phyloP scores from a whole-genome alignment of 169 alveolate species.

The Blepharisma undulans region DNA sequence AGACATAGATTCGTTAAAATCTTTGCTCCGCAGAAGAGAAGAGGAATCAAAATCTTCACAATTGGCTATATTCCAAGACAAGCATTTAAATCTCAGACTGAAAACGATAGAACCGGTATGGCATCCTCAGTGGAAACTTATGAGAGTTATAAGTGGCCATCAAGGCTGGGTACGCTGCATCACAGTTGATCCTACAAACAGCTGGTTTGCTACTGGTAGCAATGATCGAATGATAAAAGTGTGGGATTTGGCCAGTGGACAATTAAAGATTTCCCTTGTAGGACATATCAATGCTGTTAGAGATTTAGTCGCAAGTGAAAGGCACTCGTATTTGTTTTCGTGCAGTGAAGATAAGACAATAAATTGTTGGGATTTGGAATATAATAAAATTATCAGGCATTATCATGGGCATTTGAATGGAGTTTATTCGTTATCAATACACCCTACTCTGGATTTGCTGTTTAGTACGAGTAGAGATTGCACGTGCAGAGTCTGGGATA shows the following conservation, averaged over 20 bases:
- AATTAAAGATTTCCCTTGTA: slow-evolving; percentile 93
- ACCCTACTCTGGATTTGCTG: slow-evolving; percentile 95
- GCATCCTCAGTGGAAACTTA: slow-evolving; percentile 98
- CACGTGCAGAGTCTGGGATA: slow-evolving; percentile 98
- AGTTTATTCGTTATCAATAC: slow-evolving; percentile 94
- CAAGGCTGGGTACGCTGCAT: slow-evolving; percentile 98
- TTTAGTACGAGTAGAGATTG: slow-evolving; percentile 98
- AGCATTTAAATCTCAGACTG: not conserved
- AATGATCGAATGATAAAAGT: slow-evolving; percentile 96
- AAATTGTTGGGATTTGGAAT: slow-evolving; percentile 98
- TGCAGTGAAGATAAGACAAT: slow-evolving; percentile 97
- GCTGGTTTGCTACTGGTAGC: slow-evolving; percentile 96
- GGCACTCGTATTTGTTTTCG: slow-evolving; percentile 97
- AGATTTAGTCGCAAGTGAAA: slow-evolving; percentile 90
- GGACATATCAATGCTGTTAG: slow-evolving; percentile 97
- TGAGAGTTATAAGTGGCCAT: slow-evolving; percentile 97
- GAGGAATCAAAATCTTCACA: not conserved
- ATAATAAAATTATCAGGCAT: slow-evolving; percentile 95
- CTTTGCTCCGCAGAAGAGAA: not conserved
- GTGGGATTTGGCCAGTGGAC: slow-evolving; percentile 98
- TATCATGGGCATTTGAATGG: slow-evolving; percentile 97
- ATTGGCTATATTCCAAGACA: not conserved
- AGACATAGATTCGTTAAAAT: not conserved
- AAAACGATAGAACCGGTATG: slow-evolving; percentile 73
- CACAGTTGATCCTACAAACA: slow-evolving; percentile 95